Base-by-base conservation (phyloP, 768 basidiomycete genomes). In the Boletus rubroflammeus region DNA sequence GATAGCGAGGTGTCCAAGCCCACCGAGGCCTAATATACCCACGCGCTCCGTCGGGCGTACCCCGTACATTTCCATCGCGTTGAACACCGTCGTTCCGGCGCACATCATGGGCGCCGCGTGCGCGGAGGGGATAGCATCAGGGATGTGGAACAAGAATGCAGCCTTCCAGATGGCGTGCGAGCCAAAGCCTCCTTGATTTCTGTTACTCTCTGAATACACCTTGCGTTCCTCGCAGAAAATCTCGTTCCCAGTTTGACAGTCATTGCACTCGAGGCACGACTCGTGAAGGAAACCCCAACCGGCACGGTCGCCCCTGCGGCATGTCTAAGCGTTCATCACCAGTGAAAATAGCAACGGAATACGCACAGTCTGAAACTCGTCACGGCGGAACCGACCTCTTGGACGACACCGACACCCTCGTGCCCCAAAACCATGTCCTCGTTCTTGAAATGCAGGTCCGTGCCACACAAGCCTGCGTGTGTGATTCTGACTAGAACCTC, bases 381-480 rank as follows among this genome's bases (percentile, higher is more conserved):
- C 25, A 26, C 25, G 42, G 17, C 25, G 25, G 23, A 17, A 26
- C 42, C 42, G 10, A 43, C 17, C 8, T 43, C 42, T 17, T 43
- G 42, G 25, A 43, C 25, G 42, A 43, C 15, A 17, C 41, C 41
- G 9, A 42, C 25, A n/a, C 42, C 42, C 5, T 43, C 17, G 10
- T 43, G 17, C 25, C 25, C 25, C 6, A 43, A 17, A 25, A 26
- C 41, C 42, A 43, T 43, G 17, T n/a, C 25, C 4, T 51, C 35
- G 28, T 56, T 50, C 44, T 58, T 59, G 41, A 56, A 62, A 39
- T 72, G 69, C 19, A 68, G 57, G 53, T 73, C 72, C 1, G 69
- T 72, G 3, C 65, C 68, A 69, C 21, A 71, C n/a, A 72, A 51
- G 0, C 71, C 71, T 47, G 55, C 56, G 40, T 66, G 65, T 15